Evolutionary conservation across 2,329 filamentous ascomycete species (phyloP).

Genomic region (Dactylellina drechsleri): DNA sequence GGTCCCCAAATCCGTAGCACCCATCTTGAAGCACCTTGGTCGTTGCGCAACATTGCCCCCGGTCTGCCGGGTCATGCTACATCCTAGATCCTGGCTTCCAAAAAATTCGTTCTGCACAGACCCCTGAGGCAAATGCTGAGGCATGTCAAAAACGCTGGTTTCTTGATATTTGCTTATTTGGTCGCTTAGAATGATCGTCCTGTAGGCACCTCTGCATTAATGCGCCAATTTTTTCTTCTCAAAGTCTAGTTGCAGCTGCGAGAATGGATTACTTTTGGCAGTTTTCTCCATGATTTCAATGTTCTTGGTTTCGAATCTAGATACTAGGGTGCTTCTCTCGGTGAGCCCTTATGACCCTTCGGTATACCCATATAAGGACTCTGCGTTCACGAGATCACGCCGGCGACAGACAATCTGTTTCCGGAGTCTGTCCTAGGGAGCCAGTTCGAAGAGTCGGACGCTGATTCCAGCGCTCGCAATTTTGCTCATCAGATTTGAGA

Average conservation of each 20-base stretch:
- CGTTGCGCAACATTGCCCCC: slow-evolving; percentile 42
- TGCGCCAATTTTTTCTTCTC: background rate
- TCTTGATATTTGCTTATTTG: slow-evolving; percentile 35
- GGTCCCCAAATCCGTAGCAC: slow-evolving; percentile 32
- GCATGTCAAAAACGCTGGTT: slow-evolving; percentile 7
- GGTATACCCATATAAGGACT: slow-evolving; percentile 9
- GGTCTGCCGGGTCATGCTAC: slow-evolving; percentile 24
- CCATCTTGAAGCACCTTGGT: slow-evolving; percentile 26
- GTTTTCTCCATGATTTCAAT: background rate
- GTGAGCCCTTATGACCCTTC: background rate
- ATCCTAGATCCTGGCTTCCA: slow-evolving; percentile 33
- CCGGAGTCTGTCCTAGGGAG: slow-evolving; percentile 4
- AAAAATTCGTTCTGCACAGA: slow-evolving; percentile 44
- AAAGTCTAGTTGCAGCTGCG: too few relatives aligned
- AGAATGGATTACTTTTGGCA: slow-evolving; percentile 27
- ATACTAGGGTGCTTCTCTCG: slow-evolving; percentile 14
- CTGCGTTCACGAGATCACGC: slow-evolving; percentile 7
- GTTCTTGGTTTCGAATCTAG: slow-evolving; percentile 9
- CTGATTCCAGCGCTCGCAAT: too few relatives aligned
- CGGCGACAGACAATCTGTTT: slow-evolving; percentile 7
- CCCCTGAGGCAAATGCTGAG: slow-evolving; percentile 34
- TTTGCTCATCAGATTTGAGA: too few relatives aligned
- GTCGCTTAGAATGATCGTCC: slow-evolving; percentile 35
- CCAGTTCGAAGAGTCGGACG: too few relatives aligned
- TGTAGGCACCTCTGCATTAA: slow-evolving; percentile 12